Conservation (phyloP, 2,329 filamentous ascomycete genomes). For the Venturia oleaginea region DNA sequence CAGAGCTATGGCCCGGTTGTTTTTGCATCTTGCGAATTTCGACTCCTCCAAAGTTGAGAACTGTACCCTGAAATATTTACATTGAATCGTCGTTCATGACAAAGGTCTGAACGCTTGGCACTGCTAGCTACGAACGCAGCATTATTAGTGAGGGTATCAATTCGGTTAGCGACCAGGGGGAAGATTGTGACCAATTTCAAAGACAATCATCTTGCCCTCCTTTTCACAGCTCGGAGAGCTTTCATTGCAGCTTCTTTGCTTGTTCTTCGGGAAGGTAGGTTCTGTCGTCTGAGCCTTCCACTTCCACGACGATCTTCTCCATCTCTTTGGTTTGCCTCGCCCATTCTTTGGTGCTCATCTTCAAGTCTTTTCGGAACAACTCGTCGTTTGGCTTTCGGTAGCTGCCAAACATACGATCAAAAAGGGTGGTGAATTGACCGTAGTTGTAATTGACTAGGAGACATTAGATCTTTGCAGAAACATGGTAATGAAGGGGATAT, state of each 20-base stretch:
- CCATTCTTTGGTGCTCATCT: conserved; percentile 77
- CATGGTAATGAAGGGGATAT: neutral
- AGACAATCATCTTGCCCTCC: neutral
- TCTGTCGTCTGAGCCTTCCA: conserved; percentile 50
- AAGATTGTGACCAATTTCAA: neutral
- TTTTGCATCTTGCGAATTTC: neutral
- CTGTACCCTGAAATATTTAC: neutral
- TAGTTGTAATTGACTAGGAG: conserved; percentile 73
- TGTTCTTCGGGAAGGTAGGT: conserved; percentile 29
- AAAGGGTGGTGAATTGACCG: conserved; percentile 86
- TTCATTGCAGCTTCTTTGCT: conserved; percentile 32
- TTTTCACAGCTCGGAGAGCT: neutral
- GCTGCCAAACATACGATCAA: conserved; percentile 79
- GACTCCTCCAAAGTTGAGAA: neutral
- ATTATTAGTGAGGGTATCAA: neutral
- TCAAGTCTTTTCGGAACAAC: conserved; percentile 74
- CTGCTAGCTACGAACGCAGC: neutral
- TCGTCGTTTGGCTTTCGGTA: conserved; percentile 80
- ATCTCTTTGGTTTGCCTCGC: conserved; percentile 66
- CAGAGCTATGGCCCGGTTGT: neutral
- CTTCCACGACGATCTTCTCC: conserved; percentile 65
- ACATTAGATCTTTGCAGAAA: neutral
- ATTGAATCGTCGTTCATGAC: neutral
- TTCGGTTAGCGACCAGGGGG: neutral
- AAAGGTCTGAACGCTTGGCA: neutral